These are phyloP conservation scores for Physaria fendleri DNA, from an alignment of 345 rosid species.

Conservation along the genomic window DNA sequence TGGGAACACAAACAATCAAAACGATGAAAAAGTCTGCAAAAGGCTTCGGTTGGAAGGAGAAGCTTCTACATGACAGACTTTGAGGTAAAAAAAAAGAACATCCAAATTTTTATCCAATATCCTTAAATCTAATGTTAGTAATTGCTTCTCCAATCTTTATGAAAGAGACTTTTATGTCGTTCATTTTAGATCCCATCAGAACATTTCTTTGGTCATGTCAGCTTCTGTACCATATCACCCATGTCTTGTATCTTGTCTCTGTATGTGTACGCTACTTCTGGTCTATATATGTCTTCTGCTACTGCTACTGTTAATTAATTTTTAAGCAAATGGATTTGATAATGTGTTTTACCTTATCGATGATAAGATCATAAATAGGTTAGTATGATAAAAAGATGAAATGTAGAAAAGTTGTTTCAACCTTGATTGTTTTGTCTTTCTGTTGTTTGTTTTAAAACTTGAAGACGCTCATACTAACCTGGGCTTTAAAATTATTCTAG, in stretches of 20 bases:
- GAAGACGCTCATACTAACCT: no score
- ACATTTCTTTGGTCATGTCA: conserved; percentile 19
- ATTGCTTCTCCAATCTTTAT: not conserved
- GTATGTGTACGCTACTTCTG: conserved; percentile 23
- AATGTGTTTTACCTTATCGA: no score
- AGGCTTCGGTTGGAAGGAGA: conserved; percentile 83
- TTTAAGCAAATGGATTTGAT: conserved; percentile 18
- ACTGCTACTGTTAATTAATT: conserved; percentile 23
- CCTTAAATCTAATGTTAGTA: conserved; percentile 17
- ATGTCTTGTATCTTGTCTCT: conserved; percentile 12
- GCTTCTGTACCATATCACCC: conserved; percentile 12
- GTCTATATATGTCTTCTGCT: conserved; percentile 25
- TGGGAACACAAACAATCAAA: conserved; percentile 39
- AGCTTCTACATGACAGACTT: conserved; percentile 36
- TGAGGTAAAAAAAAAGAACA: conserved; percentile 20
- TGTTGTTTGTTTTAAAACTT: no score
- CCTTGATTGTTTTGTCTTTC: no score
- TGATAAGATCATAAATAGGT: no score
- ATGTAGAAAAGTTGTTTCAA: no score
- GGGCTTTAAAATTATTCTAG: no score
- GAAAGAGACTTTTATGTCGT: conserved; percentile 3
- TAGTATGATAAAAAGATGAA: no score
- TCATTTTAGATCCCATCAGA: conserved; percentile 13
- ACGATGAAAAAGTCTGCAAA: conserved; percentile 71
- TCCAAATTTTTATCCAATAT: conserved; percentile 5